phyloP scores from a whole-genome alignment of 768 basidiomycete genomes.

The Calvatia gigantea region DNA sequence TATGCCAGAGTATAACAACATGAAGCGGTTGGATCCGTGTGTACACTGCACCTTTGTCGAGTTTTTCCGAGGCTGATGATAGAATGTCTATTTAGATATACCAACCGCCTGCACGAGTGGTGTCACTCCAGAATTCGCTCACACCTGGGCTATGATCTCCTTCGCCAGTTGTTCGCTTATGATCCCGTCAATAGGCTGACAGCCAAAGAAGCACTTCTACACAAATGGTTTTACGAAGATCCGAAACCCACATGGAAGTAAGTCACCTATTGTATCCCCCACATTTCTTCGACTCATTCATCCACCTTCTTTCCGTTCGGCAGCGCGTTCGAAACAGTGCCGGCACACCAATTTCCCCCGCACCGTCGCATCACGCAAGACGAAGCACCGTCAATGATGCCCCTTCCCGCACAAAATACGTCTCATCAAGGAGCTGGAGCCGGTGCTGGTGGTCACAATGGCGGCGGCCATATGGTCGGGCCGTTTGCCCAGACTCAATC shows the following conservation, averaged over 20 bases:
- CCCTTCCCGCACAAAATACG: conserved; percentile 45
- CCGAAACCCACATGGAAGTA: conserved; percentile 85
- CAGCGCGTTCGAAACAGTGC: conserved; percentile 74
- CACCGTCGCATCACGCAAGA: conserved; percentile 89
- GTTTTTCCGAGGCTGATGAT: not conserved
- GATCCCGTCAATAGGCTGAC: conserved; percentile 87
- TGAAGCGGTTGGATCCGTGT: conserved; percentile 75
- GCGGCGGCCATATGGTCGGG: conserved; percentile 33
- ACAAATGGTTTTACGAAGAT: conserved; percentile 92
- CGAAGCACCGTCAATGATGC: conserved; percentile 86
- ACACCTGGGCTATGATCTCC: conserved; percentile 71
- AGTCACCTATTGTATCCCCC: conserved; percentile 23
- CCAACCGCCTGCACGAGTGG: conserved; percentile 72
- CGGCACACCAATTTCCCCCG: conserved; percentile 71
- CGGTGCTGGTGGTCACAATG: conserved; percentile 21
- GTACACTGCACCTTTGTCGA: conserved; percentile 21
- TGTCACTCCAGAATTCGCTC: conserved; percentile 62
- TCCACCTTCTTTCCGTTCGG: not conserved
- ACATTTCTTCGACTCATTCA: conserved; percentile 2
- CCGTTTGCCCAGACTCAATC: conserved; percentile 52
- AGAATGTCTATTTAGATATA: conserved; percentile 23
- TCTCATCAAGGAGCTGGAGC: conserved; percentile 32
- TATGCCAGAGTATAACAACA: conserved; percentile 86
- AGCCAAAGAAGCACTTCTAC: conserved; percentile 74
- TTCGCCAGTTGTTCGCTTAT: conserved; percentile 84